These are phyloP conservation scores for Trichoderma gamsii DNA, from an alignment of 495 filamentous ascomycete species.

Conservation along the genomic window DNA sequence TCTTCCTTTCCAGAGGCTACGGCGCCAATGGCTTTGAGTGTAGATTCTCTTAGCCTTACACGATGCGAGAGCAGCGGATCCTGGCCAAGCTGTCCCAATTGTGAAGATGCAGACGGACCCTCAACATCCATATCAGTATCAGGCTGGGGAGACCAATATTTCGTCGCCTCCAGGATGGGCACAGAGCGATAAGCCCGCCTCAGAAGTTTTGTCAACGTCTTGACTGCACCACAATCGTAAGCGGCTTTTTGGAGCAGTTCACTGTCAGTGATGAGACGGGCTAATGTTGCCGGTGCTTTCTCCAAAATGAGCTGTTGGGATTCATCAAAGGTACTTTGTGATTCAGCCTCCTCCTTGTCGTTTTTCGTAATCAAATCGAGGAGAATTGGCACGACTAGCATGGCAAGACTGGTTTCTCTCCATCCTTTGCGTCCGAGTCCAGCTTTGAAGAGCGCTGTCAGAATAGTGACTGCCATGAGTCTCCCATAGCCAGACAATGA, in stretches of 20 bases:
- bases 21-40: slow-evolving; percentile 72
- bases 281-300: slow-evolving; percentile 66
- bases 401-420: slow-evolving; percentile 55
- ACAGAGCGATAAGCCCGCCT: slow-evolving; percentile 58
- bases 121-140: slow-evolving; percentile 19
- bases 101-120: slow-evolving; percentile 27
- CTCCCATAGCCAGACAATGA: slow-evolving; percentile 57
- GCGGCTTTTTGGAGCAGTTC: slow-evolving; percentile 73
- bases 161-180: slow-evolving; percentile 31
- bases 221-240: slow-evolving; percentile 69
- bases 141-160: slow-evolving; percentile 39
- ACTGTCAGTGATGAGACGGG: slow-evolving; percentile 71
- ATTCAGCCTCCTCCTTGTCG: slow-evolving; percentile 34
- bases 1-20: slow-evolving; percentile 76
- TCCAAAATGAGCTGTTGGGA: slow-evolving; percentile 53
- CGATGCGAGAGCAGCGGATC: slow-evolving; percentile 61
- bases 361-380: slow-evolving; percentile 63
- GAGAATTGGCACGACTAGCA: slow-evolving; percentile 66
- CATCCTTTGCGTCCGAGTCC: slow-evolving; percentile 55
- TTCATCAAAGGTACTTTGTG: slow-evolving; percentile 25
- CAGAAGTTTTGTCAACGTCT: slow-evolving; percentile 64
- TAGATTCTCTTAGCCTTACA: slow-evolving; percentile 68
- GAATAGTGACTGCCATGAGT: slow-evolving; percentile 71
- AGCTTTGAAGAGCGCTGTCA: slow-evolving; percentile 68
- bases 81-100: slow-evolving; percentile 57